These are phyloP conservation scores for Ogataea minuta DNA, from an alignment of 805 yeast genomes.

Conservation along the genomic window DNA sequence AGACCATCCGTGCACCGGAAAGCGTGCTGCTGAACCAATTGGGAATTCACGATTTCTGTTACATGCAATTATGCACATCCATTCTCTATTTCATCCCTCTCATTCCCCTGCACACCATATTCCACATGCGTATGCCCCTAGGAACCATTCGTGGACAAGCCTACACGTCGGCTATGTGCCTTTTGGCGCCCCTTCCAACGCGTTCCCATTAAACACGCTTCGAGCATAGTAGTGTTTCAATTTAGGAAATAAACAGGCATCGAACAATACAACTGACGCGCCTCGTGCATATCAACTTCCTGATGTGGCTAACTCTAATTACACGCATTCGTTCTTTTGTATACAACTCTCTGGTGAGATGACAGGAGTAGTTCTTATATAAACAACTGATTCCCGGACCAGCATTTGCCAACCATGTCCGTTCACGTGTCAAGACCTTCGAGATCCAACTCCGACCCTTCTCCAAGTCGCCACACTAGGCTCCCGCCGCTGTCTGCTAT, in stretches of 20 bases:
- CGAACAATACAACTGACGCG: constrained; percentile 1
- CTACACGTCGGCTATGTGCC: constrained; percentile 5
- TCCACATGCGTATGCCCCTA: no score
- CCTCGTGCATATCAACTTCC: constrained; percentile 2
- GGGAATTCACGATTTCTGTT: no score
- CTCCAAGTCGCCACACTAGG: constrained; percentile 22
- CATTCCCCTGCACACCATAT: no score
- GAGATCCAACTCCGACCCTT: constrained; percentile 28
- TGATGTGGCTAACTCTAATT: constrained; percentile 1
- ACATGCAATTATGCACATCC: no score
- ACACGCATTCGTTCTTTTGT: constrained; percentile 8
- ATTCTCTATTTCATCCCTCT: no score
- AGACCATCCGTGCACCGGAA: no score
- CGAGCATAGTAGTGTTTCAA: constrained; percentile 4
- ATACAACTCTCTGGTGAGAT: constrained; percentile 6
- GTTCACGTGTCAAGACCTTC: constrained; percentile 23
- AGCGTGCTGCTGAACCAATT: no score
- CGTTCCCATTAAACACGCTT: constrained; percentile 15
- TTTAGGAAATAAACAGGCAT: constrained; percentile 2
- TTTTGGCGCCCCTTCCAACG: constrained; percentile 8
- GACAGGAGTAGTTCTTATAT: constrained; percentile 8
- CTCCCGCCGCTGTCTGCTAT: constrained; percentile 29
- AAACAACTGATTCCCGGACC: constrained; percentile 5
- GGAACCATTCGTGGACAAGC: no score
- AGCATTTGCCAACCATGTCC: constrained; percentile 16